A percentile compares a stretch with the other conserved stretches of the same genome.
Conservation (phyloP, 2,329 filamentous ascomycete genomes). For the Clonostachys chloroleuca region DNA sequence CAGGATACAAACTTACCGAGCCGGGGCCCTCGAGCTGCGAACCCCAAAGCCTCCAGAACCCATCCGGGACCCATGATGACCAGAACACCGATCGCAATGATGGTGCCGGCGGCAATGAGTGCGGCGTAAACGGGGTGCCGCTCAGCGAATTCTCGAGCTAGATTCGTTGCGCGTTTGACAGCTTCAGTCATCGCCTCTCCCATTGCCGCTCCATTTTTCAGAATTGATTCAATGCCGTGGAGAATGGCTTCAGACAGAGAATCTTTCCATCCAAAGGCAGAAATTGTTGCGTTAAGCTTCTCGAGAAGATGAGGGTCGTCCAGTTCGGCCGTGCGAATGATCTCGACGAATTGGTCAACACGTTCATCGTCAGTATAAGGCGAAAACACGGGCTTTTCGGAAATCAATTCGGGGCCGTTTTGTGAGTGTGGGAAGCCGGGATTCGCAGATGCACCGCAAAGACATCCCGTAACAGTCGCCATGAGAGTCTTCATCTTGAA, state of each 20-base stretch:
- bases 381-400: no score
- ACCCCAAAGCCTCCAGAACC: conserved; percentile 12
- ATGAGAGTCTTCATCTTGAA: no score
- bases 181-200: conserved; percentile 6
- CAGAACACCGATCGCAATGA: conserved; percentile 11
- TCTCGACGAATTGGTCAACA: no score
- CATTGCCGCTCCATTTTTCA: conserved; percentile 6
- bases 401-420: no score
- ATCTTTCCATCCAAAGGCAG: conserved; percentile 7
- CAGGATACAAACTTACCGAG: conserved; percentile 5
- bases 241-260: conserved; percentile 9
- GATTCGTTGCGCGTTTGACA: conserved; percentile 4
- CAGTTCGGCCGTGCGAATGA: no score
- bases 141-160: conserved; percentile 9
- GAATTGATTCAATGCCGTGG: conserved; percentile 6
- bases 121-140: conserved; percentile 9
- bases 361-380: no score
- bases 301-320: no score
- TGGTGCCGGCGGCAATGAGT: conserved; percentile 8
- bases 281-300: no score
- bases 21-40: conserved; percentile 7
- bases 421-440: no score
- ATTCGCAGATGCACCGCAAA: no score
- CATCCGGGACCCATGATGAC: conserved; percentile 9
- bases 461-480: no score